Percentiles rank a stretch among this genome's conserved stretches.
phyloP scores from a whole-genome alignment of 2,329 filamentous ascomycete genomes.

The Pseudogymnoascus sp. region DNA sequence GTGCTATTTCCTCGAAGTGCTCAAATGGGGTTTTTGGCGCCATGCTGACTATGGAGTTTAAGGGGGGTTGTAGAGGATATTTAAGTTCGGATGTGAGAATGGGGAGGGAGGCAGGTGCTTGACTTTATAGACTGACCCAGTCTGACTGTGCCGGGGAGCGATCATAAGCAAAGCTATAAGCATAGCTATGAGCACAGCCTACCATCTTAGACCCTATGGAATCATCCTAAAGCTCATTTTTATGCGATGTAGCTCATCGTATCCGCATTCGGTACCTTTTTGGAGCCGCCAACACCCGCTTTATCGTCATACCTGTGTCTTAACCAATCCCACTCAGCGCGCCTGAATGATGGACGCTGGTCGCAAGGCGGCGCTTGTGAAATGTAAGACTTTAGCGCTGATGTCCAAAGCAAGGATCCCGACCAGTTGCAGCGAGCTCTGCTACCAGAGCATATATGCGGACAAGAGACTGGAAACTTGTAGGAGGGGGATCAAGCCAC shows the following conservation, averaged over 20 bases:
- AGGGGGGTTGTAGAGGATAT: not conserved
- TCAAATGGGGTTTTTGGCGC: not conserved
- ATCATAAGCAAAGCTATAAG: not conserved
- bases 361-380: not conserved
- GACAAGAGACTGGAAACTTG: not conserved
- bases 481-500: not conserved
- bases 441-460: too few species aligned
- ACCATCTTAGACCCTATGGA: not conserved
- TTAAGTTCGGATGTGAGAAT: not conserved
- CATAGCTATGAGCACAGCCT: not conserved
- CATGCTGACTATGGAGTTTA: not conserved
- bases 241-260: not conserved
- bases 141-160: not conserved
- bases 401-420: not conserved
- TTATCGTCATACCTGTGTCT: not conserved
- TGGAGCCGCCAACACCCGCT: not conserved
- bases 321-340: not conserved
- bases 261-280: not conserved
- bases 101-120: not conserved
- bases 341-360: not conserved
- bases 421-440: too few species aligned
- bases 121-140: not conserved
- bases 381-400: constrained; percentile 3
- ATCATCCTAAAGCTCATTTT: not conserved
- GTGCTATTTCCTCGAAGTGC: constrained; percentile 13